Percentiles rank a stretch among this genome's conserved stretches.
phyloP scores from a whole-genome alignment of 2,329 filamentous ascomycete species.

The Botryotinia convoluta region DNA sequence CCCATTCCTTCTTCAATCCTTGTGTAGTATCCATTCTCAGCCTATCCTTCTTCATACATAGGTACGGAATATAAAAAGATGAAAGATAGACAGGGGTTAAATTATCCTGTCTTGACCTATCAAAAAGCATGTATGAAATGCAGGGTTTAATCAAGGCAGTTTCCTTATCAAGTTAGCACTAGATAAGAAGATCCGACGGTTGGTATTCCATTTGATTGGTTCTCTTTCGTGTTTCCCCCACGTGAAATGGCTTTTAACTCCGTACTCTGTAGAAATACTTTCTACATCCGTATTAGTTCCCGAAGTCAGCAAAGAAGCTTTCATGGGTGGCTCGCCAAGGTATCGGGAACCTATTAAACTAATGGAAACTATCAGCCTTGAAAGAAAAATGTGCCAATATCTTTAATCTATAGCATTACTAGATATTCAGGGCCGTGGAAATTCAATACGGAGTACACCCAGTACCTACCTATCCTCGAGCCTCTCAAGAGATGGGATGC shows the following conservation, averaged over 20 bases:
- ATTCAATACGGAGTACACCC: neutral
- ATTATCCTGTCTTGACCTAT: neutral
- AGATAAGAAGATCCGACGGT: conserved; percentile 10
- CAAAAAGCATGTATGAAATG: neutral
- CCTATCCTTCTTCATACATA: neutral
- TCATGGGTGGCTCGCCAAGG: neutral
- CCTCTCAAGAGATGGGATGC: neutral
- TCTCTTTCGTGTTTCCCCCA: neutral
- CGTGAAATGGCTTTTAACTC: neutral
- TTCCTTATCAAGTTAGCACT: neutral
- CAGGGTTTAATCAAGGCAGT: neutral
- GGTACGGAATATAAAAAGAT: neutral
- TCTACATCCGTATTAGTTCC: too few relatives aligned
- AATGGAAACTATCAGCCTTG: neutral
- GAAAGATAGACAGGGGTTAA: neutral
- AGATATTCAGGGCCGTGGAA: neutral
- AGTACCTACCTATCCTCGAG: neutral
- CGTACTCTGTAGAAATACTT: neutral
- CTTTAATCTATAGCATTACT: neutral
- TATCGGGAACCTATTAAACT: neutral
- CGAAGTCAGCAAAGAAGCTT: neutral
- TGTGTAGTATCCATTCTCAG: neutral
- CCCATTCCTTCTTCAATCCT: neutral
- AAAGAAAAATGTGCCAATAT: neutral
- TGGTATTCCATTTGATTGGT: neutral